Evolutionary conservation across 345 rosid genomes (phyloP), one percentile per base, ranked within the genome.

Genomic region (Eucalyptus regnans): DNA sequence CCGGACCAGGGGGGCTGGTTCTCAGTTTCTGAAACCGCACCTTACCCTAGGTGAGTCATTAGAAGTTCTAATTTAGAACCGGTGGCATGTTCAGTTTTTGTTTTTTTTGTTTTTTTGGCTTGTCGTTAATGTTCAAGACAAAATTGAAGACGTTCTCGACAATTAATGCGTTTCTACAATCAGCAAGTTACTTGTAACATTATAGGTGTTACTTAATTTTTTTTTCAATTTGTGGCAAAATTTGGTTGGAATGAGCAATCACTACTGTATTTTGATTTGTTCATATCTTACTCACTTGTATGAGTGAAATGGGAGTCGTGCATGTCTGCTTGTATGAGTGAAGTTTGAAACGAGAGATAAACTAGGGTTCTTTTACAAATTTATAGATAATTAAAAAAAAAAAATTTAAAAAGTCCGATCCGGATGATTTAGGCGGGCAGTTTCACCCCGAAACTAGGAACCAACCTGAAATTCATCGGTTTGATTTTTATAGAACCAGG

Each of bases 381-480:
- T 23, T 56, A 22, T 56, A 56, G 6, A 29, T 22, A 56, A 56
- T 23, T 9, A 9, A 56, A 56, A 56, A 17, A 54, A n/a, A 17
- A 5, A 15, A 15, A 51, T 37, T 33, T 33, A 51, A 5, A 6
- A 5, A 3, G 20, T 51, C 20, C 3, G 3, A 23, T 56, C 3
- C 0, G 5, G 1, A 23, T 22, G 12, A 23, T 56, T 20, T 23
- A 23, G 62, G 12, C 1, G 0, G 12, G 62, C 3, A 22, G 0
- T 56, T 56, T 23, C 29, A 56, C 62, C 56, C 1, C 2, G 1
- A 7, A 18, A 2, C 29, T 56, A 20, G 27, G 60, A 56, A 56
- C 3, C 11, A 23, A 22, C 0, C 27, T 23, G 22, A 56, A 56
- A 20, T 56, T 56, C 62, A 56, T 20, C 12, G 0, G 1, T 0